phyloP scores from a whole-genome alignment of 345 rosid species.

The Heritiera fomes region DNA sequence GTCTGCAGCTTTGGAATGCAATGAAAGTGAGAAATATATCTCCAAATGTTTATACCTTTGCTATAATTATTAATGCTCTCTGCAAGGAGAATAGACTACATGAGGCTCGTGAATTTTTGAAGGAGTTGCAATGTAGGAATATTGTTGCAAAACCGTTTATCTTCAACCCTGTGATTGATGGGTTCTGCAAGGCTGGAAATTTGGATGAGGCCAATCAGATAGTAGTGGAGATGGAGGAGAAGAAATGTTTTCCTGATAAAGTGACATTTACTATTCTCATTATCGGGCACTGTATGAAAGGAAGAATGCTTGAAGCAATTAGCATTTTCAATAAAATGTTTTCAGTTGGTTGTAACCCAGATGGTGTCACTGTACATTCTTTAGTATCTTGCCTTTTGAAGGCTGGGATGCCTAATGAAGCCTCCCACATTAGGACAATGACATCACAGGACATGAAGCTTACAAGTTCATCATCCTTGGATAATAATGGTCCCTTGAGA shows the following conservation, averaged over 20 bases:
- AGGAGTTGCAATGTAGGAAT: constrained; percentile 48
- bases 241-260: constrained; percentile 77
- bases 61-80: constrained; percentile 63
- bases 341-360: constrained; percentile 74
- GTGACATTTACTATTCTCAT: constrained; percentile 89
- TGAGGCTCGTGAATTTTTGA: constrained; percentile 72
- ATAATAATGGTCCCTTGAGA: constrained; percentile 37
- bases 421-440: constrained; percentile 46
- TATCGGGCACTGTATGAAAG: constrained; percentile 92
- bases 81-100: constrained; percentile 72
- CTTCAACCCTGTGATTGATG: constrained; percentile 92
- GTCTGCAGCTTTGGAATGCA: constrained; percentile 66
- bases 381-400: constrained; percentile 78
- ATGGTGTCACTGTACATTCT: constrained; percentile 57
- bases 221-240: constrained; percentile 71
- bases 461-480: constrained; percentile 33
- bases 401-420: constrained; percentile 91
- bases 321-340: constrained; percentile 74
- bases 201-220: constrained; percentile 76
- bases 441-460: constrained; percentile 39
- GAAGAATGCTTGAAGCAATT: constrained; percentile 83
- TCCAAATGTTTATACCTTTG: constrained; percentile 72
- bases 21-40: constrained; percentile 56
- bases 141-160: constrained; percentile 64
- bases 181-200: constrained; percentile 90